phyloP scores from a whole-genome alignment of 2,329 filamentous ascomycete species.

The Thelonectria discophora region DNA sequence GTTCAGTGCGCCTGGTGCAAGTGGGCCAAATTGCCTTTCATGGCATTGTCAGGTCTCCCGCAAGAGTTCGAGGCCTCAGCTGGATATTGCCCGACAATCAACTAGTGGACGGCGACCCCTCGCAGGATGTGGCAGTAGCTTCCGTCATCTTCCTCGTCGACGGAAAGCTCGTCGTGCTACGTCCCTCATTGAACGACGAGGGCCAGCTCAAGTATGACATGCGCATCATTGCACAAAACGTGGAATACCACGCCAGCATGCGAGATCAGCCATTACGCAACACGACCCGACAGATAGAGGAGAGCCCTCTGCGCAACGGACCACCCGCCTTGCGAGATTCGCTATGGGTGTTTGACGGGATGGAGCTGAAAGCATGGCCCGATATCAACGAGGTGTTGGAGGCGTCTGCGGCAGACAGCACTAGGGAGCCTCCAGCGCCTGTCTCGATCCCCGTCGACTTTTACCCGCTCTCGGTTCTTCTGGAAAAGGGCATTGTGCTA shows the following conservation, averaged over 20 bases:
- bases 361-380: slow-evolving; percentile 86
- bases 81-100: slow-evolving; percentile 96
- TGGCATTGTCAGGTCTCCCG: slow-evolving; percentile 92
- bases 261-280: slow-evolving; percentile 74
- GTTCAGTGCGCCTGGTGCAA: slow-evolving; percentile 79
- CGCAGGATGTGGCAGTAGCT: slow-evolving; percentile 91
- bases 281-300: slow-evolving; percentile 42
- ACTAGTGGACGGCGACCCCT: slow-evolving; percentile 88
- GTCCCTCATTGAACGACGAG: slow-evolving; percentile 83
- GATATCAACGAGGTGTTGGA: slow-evolving; percentile 86
- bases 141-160: slow-evolving; percentile 97
- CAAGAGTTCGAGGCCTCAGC: slow-evolving; percentile 89
- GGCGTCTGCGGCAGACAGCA: slow-evolving; percentile 70
- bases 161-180: slow-evolving; percentile 91
- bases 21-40: slow-evolving; percentile 99
- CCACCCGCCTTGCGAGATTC: slow-evolving; percentile 76
- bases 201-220: slow-evolving; percentile 97
- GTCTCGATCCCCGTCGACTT: slow-evolving; percentile 90
- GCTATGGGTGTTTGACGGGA: slow-evolving; percentile 93
- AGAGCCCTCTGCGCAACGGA: slow-evolving; percentile 37
- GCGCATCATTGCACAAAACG: slow-evolving; percentile 94
- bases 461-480: slow-evolving; percentile 86
- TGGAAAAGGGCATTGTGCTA: slow-evolving; percentile 90
- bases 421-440: slow-evolving; percentile 75
- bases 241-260: slow-evolving; percentile 94